A percentile compares a stretch with the other conserved stretches of the same genome.
phyloP scores from a whole-genome alignment of 2,329 filamentous ascomycete species.

The Nectriaceae sp. region DNA sequence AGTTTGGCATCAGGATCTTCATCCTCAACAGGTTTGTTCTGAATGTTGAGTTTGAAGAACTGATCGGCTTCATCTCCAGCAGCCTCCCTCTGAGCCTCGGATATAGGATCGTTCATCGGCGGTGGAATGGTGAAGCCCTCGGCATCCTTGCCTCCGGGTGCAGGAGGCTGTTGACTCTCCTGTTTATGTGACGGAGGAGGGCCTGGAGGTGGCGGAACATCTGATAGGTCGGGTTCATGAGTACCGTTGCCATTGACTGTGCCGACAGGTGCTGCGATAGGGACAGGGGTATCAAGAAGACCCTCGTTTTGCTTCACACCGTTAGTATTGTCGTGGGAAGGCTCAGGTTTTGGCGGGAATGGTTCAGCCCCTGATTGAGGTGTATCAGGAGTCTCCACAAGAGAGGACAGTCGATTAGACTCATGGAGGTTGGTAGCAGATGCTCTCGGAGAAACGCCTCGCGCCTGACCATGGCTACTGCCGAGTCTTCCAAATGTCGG shows the following conservation, averaged over 20 bases:
- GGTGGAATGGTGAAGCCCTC: constrained; percentile 78
- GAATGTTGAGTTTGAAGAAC: constrained; percentile 78
- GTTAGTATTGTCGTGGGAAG: constrained; percentile 47
- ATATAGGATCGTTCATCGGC: constrained; percentile 64
- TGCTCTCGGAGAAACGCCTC: constrained; percentile 54
- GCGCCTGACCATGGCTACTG: constrained; percentile 57
- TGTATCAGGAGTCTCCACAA: constrained; percentile 57
- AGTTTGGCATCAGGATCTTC: constrained; percentile 74
- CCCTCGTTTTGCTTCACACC: constrained; percentile 39
- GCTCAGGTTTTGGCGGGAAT: constrained; percentile 21
- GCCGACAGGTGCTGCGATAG: constrained; percentile 30
- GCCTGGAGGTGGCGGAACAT: constrained; percentile 53
- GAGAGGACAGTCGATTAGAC: constrained; percentile 54
- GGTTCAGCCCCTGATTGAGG: constrained; percentile 33
- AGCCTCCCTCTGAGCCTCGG: constrained; percentile 65
- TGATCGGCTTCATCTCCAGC: constrained; percentile 61
- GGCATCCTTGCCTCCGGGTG: constrained; percentile 59
- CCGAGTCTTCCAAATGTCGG: constrained; percentile 62
- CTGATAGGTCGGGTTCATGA: constrained; percentile 48
- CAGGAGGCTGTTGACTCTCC: constrained; percentile 34
- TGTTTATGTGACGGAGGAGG: constrained; percentile 48
- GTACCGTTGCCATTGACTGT: constrained; percentile 58
- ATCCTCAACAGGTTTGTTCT: constrained; percentile 75
- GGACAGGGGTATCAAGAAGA: constrained; percentile 35
- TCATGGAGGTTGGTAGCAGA: constrained; percentile 63